Conservation (phyloP, 441 rosid genomes). For the Erodium moschatum region DNA sequence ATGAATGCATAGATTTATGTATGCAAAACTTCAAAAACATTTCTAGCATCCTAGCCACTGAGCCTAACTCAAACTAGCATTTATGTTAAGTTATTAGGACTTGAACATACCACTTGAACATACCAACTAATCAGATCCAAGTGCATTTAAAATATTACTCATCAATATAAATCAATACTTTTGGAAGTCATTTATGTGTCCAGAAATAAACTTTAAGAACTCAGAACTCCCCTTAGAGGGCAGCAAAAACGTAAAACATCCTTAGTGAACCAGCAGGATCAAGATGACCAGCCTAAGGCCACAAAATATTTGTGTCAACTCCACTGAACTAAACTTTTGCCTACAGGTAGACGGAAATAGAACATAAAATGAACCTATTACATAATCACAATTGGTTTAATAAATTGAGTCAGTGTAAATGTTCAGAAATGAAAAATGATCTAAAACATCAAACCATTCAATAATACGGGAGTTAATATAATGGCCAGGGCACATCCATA, state of each 20-base stretch:
- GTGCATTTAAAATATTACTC: neutral
- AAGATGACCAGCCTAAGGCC: neutral
- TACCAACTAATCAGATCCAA: neutral
- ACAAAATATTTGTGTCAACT: slow-evolving; percentile 1
- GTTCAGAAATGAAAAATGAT: neutral
- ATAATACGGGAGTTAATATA: neutral
- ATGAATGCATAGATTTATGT: neutral
- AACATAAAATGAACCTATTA: neutral
- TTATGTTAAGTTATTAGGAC: neutral
- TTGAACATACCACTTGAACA: neutral
- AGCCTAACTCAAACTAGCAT: neutral
- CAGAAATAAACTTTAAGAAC: neutral
- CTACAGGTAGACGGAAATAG: neutral
- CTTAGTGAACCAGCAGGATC: neutral
- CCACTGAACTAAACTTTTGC: neutral
- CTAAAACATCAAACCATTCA: neutral
- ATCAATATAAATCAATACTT: neutral
- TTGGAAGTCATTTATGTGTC: neutral
- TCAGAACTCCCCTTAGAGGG: neutral
- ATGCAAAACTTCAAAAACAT: neutral
- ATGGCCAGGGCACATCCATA: slow-evolving; percentile 1
- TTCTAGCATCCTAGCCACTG: neutral
- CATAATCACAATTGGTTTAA: neutral
- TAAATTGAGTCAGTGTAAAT: neutral
- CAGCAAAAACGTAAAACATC: neutral